Evolutionary conservation across 2,329 filamentous ascomycete genomes (phyloP).

Genomic region (Dothistroma septosporum): DNA sequence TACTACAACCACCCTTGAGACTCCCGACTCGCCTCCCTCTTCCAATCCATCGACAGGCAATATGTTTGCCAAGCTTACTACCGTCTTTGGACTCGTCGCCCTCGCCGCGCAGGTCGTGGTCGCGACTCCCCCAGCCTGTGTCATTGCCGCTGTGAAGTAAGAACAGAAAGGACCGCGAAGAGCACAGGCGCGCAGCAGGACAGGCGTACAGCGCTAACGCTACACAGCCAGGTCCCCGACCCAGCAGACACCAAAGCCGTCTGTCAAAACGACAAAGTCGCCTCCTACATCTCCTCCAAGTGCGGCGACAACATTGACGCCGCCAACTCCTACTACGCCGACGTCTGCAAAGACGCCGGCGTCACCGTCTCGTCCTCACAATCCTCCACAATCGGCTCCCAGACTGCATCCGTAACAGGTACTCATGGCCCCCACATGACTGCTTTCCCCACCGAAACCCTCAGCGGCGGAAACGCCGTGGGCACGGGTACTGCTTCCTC

Average conservation of each 20-base stretch:
- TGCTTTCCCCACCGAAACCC: slow-evolving; percentile 11
- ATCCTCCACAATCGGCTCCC: slow-evolving; percentile 1
- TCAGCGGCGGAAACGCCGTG: slow-evolving; percentile 4
- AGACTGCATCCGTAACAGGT: slow-evolving; percentile 16
- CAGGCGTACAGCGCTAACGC: slow-evolving; percentile 4
- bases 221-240: slow-evolving; percentile 30
- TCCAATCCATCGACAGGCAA: slow-evolving; percentile 21
- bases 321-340: slow-evolving; percentile 32
- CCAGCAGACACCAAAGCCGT: slow-evolving; percentile 33
- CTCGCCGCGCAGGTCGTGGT: slow-evolving; percentile 42
- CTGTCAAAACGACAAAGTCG: slow-evolving; percentile 30
- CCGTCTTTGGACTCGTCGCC: slow-evolving; percentile 44
- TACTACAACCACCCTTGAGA: not conserved
- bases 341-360: slow-evolving; percentile 32
- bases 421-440: slow-evolving; percentile 12
- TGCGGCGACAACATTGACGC: slow-evolving; percentile 29
- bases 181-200: slow-evolving; percentile 2
- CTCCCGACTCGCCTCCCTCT: not conserved
- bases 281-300: slow-evolving; percentile 27
- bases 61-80: slow-evolving; percentile 46
- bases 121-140: slow-evolving; percentile 48
- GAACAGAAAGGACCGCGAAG: slow-evolving; percentile 14
- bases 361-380: slow-evolving; percentile 24
- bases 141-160: slow-evolving; percentile 51
- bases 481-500: slow-evolving; percentile 13